Evolutionary conservation across 163 green algal genomes (phyloP), one percentile per base, ranked within the genome.

Genomic region (Chloroidium sp.): DNA sequence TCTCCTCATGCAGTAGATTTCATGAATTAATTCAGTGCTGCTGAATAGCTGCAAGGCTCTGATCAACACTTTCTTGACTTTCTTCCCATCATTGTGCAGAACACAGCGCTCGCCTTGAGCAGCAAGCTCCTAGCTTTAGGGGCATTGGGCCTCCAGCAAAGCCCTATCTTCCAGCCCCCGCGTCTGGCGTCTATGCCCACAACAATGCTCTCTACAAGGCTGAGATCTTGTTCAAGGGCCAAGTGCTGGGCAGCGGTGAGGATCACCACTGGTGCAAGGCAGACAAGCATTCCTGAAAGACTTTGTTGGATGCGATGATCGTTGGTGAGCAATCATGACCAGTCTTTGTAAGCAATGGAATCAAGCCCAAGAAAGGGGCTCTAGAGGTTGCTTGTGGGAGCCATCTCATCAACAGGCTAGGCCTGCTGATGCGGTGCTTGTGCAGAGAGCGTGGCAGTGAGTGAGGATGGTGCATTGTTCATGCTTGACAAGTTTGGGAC

Each of bases 401-500:
- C 76, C 62, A 58, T 60, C 36, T 36, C 8, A 59, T 64, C 1
- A 3, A 62, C n/a, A 58, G 62, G 14, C n/a, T n/a, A 3, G 58
- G 14, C 3, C 2, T 36, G 8, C 12, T n/a, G 3, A 10, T 8
- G 1, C 10, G 36, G 0, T 79, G 67, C 6, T 2, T 64, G 74
- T 14, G 67, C 82, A 87, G 90, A 94, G 85, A 87, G 83, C 0
- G 85, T 94, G 14, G 80, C 87, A 0, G 79, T 93, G 1, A 62
- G 58, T 1, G 4, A 64, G 2, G 81, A 89, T 12, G 87, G 84
- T 69, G 79, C 61, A 14, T 74, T 90, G 14, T 82, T 79, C 64
- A 78, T 94, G 80, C 74, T 92, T 1, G 91, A 95, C 83, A 88
- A 88, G 69, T 92, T 79, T 62, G 89, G 88, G 62, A 79, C 82